Conservation (phyloP, 345 rosid species). For the Salix purpurea region DNA sequence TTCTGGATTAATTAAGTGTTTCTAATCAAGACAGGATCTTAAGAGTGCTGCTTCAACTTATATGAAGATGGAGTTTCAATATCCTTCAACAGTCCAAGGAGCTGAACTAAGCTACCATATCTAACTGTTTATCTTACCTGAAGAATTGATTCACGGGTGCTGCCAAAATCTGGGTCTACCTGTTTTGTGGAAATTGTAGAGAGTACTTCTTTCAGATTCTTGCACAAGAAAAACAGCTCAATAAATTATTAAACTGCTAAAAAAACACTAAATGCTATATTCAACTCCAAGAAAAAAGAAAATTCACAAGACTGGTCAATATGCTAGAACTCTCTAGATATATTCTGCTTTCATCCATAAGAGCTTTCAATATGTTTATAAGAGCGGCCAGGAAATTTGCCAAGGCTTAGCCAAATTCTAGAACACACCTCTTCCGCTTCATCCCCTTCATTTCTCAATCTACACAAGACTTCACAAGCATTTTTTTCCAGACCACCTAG, state of each 20-base stretch:
- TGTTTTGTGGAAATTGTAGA: conserved; percentile 39
- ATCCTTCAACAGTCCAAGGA: neutral
- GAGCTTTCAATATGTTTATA: neutral
- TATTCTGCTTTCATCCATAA: neutral
- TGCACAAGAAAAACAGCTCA: conserved; percentile 17
- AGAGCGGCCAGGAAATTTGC: neutral
- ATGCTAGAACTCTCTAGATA: neutral
- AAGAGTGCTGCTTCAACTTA: too few relatives aligned
- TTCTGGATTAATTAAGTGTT: too few relatives aligned
- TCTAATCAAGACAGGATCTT: too few relatives aligned
- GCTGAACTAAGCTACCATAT: neutral
- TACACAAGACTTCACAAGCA: conserved; percentile 66
- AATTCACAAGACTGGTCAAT: too few relatives aligned
- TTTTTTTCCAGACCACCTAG: conserved; percentile 54
- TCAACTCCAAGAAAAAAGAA: neutral
- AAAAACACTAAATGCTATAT: neutral
- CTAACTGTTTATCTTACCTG: conserved; percentile 42
- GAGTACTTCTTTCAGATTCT: conserved; percentile 61
- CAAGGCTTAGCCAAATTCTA: neutral
- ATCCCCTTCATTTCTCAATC: conserved; percentile 59
- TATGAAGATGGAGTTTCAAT: too few relatives aligned
- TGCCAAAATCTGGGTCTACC: conserved; percentile 53
- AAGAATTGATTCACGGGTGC: conserved; percentile 68
- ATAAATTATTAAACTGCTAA: conserved; percentile 5
- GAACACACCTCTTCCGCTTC: conserved; percentile 59